Conservation (phyloP, 2,329 filamentous ascomycete genomes). For the Stromatinia cepivora region DNA sequence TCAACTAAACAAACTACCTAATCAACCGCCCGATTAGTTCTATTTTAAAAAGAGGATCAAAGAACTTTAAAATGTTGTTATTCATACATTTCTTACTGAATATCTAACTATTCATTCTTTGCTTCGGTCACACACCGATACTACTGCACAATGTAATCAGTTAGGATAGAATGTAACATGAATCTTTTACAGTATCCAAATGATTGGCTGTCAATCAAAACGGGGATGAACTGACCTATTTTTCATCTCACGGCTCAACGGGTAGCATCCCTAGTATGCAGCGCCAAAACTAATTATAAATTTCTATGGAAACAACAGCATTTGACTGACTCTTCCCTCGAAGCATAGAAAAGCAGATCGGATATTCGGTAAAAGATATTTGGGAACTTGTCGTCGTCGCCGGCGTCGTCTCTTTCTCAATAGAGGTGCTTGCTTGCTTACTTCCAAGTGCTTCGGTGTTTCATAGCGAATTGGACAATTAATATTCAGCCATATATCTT, state of each 20-base stretch:
- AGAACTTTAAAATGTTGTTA: not conserved
- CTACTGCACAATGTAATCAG: conserved; percentile 8
- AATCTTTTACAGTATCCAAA: not conserved
- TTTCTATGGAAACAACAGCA: not conserved
- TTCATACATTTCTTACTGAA: not conserved
- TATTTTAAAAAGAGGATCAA: not conserved
- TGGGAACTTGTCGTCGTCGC: not conserved
- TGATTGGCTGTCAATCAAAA: conserved; percentile 4
- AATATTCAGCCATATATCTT: not conserved
- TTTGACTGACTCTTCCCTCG: not conserved
- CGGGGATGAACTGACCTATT: not conserved
- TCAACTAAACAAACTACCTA: not conserved
- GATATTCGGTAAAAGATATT: not conserved
- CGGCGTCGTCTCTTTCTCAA: not conserved
- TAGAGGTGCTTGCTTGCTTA: not conserved
- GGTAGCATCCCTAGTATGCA: not conserved
- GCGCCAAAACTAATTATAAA: not conserved
- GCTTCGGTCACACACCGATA: not conserved
- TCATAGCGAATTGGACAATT: conserved; percentile 16
- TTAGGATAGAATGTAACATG: conserved; percentile 5
- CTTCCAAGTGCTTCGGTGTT: not conserved
- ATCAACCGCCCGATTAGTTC: not conserved
- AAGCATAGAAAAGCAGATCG: not conserved
- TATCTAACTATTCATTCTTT: not conserved
- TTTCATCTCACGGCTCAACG: conserved; percentile 2